Evolutionary conservation across 257 asterid genomes (phyloP), one percentile per base, ranked within the genome.

Genomic region (Catharanthus roseus): DNA sequence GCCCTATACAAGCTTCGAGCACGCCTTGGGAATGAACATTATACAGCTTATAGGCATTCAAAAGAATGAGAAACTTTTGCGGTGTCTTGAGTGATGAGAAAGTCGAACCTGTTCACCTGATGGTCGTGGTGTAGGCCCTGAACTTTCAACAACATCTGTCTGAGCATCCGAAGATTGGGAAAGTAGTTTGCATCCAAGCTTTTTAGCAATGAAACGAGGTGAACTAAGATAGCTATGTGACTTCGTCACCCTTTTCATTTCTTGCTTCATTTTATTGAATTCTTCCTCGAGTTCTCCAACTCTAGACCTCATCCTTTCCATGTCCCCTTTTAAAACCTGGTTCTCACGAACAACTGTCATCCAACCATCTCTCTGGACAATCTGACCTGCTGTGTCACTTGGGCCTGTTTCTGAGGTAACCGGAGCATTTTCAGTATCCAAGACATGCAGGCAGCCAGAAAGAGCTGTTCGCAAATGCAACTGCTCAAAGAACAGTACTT

Each of bases 401-500:
- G 89, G 77, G 68, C 67, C 71, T 2, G 82, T 56, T 38, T 56
- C 28, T 4, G 86, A 77, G 69, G 81, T 83, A 6, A 80, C 78
- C 70, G 89, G 89, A 78, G 89, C 96, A 58, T 75, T 85, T 86
- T 89, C 96, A 28, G 90, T 54, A 69, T 87, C 98, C 54, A 91
- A 50, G 75, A 83, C 86, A 47, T 90, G 76, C 65, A 95, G 86
- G 84, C 86, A 87, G 73, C 97, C 86, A 21, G 97, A 92, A 74
- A 95, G 78, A 75, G 99, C 91, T 41, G 92, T 82, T 80, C 90
- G 81, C 79, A 95, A 61, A 67, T 92, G 99, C 89, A 95, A 79
- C 79, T 95, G 99, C 82, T 92, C 99, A 49, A 95, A 87, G 83
- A 91, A 95, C 70, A 95, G 79, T 77, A 95, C 97, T 78, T 95